Percentiles rank a stretch among this genome's conserved stretches.
Evolutionary conservation across 495 filamentous ascomycete genomes (phyloP).

Genomic region (Penicillium cosmopolitanum): DNA sequence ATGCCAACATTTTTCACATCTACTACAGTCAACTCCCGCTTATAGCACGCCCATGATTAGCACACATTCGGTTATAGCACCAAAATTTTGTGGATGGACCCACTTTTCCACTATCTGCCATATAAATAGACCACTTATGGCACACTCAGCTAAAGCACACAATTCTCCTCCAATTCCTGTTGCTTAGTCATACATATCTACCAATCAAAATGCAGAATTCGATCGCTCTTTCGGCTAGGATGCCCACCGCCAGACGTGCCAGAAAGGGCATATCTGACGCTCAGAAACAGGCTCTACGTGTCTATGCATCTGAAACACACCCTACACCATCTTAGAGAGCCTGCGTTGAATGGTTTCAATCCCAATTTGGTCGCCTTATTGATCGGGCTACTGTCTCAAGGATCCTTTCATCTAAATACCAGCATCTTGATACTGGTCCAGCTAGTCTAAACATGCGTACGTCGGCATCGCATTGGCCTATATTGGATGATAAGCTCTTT

Average conservation of each 20-base stretch:
- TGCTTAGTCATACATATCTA: constrained; percentile 10
- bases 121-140: constrained; percentile 1
- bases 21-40: constrained; percentile 7
- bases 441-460: constrained; percentile 6
- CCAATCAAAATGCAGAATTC: constrained; percentile 14
- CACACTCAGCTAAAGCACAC: background rate
- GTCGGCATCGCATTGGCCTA: constrained; percentile 12
- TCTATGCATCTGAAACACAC: constrained; percentile 9
- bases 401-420: constrained; percentile 18
- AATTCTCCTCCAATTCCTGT: background rate
- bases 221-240: constrained; percentile 5
- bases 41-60: background rate
- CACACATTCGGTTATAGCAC: constrained; percentile 1
- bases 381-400: constrained; percentile 8
- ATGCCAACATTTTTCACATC: too few species aligned
- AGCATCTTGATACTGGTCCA: constrained; percentile 16
- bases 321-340: constrained; percentile 5
- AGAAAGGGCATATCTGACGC: constrained; percentile 13
- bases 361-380: constrained; percentile 11
- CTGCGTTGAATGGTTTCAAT: constrained; percentile 15
- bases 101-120: background rate
- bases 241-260: constrained; percentile 5
- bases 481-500: constrained; percentile 14
- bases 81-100: background rate
- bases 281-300: constrained; percentile 14